These are phyloP conservation scores for Aspergillus piperis DNA, from an alignment of 2,329 filamentous ascomycete species.

Conservation along the genomic window DNA sequence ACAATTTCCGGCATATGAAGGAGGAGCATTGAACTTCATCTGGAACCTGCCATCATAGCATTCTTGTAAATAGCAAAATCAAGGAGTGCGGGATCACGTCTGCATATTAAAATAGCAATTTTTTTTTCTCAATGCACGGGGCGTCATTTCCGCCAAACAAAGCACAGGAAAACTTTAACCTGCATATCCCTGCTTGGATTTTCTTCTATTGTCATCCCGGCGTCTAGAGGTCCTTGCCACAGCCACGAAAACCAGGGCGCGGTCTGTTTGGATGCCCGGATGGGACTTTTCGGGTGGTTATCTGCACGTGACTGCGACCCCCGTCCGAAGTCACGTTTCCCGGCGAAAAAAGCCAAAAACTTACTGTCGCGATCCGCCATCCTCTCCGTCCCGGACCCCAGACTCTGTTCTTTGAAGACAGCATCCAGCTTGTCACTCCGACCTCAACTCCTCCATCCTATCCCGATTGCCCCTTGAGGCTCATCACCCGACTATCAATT, in stretches of 20 bases:
- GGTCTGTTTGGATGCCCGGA: conserved; percentile 17
- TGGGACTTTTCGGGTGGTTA: conserved; percentile 17
- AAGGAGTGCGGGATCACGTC: neutral
- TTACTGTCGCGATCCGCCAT: conserved; percentile 20
- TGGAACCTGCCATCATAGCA: conserved; percentile 44
- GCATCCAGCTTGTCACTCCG: conserved; percentile 4
- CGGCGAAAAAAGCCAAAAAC: conserved; percentile 26
- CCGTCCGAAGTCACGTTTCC: conserved; percentile 24
- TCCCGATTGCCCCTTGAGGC: neutral
- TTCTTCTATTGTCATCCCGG: neutral
- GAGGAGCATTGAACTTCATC: conserved; percentile 44
- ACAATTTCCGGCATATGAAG: conserved; percentile 44
- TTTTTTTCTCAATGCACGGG: neutral
- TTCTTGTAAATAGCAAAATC: neutral
- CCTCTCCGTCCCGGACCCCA: conserved; percentile 20
- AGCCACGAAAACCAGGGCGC: neutral
- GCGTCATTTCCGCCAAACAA: neutral
- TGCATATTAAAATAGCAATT: neutral
- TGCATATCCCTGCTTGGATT: neutral
- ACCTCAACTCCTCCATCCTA: neutral
- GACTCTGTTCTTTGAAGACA: conserved; percentile 13
- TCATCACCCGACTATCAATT: neutral
- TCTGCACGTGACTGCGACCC: conserved; percentile 18
- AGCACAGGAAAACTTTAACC: conserved; percentile 1
- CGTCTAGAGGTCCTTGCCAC: neutral